A percentile compares a stretch with the other conserved stretches of the same genome.
phyloP scores from a whole-genome alignment of 805 yeast genomes.

The Ogataea neopini region DNA sequence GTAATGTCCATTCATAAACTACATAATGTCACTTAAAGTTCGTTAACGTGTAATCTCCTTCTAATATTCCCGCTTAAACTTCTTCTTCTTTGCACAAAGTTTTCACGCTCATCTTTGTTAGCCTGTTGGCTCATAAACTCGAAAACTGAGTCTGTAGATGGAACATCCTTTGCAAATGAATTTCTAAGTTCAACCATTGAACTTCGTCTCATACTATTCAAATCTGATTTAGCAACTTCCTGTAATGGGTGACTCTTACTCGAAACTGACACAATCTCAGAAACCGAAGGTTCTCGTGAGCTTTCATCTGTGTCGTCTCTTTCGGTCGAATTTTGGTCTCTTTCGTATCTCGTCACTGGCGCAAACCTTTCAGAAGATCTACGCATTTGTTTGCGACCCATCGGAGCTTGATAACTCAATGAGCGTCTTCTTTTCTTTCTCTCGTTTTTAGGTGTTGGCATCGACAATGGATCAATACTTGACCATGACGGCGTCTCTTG shows the following conservation, averaged over 20 bases:
- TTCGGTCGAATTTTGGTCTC: slow-evolving; percentile 6
- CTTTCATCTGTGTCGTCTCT: slow-evolving; percentile 9
- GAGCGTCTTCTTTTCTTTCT: slow-evolving; percentile 50
- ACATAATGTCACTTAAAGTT: slow-evolving; percentile 1
- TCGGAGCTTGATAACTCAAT: slow-evolving; percentile 68
- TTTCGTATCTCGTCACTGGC: slow-evolving; percentile 1
- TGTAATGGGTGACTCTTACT: slow-evolving; percentile 12
- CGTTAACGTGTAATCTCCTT: slow-evolving; percentile 6
- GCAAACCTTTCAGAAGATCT: slow-evolving; percentile 59
- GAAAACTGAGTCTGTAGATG: slow-evolving; percentile 17
- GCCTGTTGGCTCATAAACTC: slow-evolving; percentile 18
- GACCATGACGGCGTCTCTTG: slow-evolving; percentile 13
- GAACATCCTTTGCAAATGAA: slow-evolving; percentile 3
- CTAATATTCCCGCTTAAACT: slow-evolving; percentile 11
- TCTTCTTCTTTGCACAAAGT: slow-evolving; percentile 15
- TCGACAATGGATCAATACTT: slow-evolving; percentile 29
- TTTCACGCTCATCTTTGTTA: slow-evolving; percentile 18
- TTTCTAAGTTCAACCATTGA: slow-evolving; percentile 10
- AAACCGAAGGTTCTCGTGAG: slow-evolving; percentile 3
- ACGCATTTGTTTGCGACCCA: slow-evolving; percentile 68
- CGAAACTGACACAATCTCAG: slow-evolving; percentile 7
- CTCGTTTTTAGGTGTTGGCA: slow-evolving; percentile 25
- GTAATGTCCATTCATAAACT: slow-evolving; percentile 5
- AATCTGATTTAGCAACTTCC: slow-evolving; percentile 11
- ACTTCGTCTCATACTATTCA: slow-evolving; percentile 12